phyloP scores from a whole-genome alignment of 495 filamentous ascomycete genomes.

The Talaromyces wortmannii region DNA sequence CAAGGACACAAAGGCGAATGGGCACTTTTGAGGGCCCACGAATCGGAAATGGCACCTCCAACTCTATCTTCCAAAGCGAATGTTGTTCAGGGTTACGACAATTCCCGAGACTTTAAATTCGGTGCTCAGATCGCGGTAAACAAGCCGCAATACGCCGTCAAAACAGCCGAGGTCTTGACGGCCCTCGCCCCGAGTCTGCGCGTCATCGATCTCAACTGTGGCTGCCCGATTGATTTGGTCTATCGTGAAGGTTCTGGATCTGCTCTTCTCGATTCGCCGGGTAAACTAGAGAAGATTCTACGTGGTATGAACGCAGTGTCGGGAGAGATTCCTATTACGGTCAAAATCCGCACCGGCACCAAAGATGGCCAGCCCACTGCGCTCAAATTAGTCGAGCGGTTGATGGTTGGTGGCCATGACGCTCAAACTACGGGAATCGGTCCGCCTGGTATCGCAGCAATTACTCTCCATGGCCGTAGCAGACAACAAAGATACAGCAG shows the following conservation, averaged over 20 bases:
- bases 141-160: constrained; percentile 80
- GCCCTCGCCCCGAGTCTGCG: constrained; percentile 71
- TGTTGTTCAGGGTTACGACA: constrained; percentile 67
- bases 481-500: constrained; percentile 91
- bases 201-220: constrained; percentile 91
- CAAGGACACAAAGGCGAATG: constrained; percentile 89
- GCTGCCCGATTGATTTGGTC: constrained; percentile 92
- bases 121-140: constrained; percentile 88
- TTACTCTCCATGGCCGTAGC: constrained; percentile 89
- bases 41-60: constrained; percentile 67
- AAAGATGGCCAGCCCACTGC: constrained; percentile 74
- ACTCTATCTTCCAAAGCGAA: constrained; percentile 32
- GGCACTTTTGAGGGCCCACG: constrained; percentile 87
- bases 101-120: constrained; percentile 76
- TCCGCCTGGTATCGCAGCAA: constrained; percentile 76
- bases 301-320: constrained; percentile 92
- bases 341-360: constrained; percentile 91
- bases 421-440: constrained; percentile 51
- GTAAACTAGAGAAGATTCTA: constrained; percentile 85
- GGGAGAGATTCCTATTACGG: constrained; percentile 78
- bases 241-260: constrained; percentile 83
- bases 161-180: constrained; percentile 76
- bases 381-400: constrained; percentile 70
- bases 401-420: constrained; percentile 71
- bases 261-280: constrained; percentile 78